phyloP scores from a whole-genome alignment of 2,329 filamentous ascomycete species.

The Talaromyces marneffei region DNA sequence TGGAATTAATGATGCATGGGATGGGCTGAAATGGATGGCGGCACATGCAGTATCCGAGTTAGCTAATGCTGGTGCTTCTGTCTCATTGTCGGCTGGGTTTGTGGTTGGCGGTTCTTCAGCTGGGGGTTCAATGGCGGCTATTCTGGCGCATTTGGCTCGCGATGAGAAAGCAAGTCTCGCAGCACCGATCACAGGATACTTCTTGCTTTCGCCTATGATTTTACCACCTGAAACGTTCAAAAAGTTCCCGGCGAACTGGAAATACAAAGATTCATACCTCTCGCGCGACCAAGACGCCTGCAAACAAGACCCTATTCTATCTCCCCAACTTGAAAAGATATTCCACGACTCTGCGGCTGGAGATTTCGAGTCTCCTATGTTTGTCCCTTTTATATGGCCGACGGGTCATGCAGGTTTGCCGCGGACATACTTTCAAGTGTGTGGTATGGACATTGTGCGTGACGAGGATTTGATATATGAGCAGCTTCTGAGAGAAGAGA shows the following conservation, averaged over 20 bases:
- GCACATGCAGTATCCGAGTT: slow-evolving; percentile 32
- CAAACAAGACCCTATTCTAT: slow-evolving; percentile 21
- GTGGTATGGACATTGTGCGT: slow-evolving; percentile 24
- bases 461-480: slow-evolving; percentile 25
- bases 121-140: slow-evolving; percentile 36
- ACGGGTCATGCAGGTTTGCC: slow-evolving; percentile 24
- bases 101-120: slow-evolving; percentile 47
- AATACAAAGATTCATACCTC: slow-evolving; percentile 15
- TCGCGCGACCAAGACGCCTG: slow-evolving; percentile 27
- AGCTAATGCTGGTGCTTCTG: slow-evolving; percentile 39
- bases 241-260: slow-evolving; percentile 17
- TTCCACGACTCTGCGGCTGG: slow-evolving; percentile 5
- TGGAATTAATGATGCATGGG: slow-evolving; percentile 32
- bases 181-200: slow-evolving; percentile 43
- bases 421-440: slow-evolving; percentile 23
- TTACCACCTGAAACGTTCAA: slow-evolving; percentile 29
- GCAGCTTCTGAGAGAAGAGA: slow-evolving; percentile 19
- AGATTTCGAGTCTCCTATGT: neutral
- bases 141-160: slow-evolving; percentile 30
- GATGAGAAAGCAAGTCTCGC: slow-evolving; percentile 30
- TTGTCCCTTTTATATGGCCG: slow-evolving; percentile 8
- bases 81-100: slow-evolving; percentile 41
- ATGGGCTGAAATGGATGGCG: slow-evolving; percentile 29
- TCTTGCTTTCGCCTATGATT: slow-evolving; percentile 21
- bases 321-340: slow-evolving; percentile 22